These are phyloP conservation scores for Pogostemon cablin DNA, from an alignment of 257 asterid species.

Conservation along the genomic window DNA sequence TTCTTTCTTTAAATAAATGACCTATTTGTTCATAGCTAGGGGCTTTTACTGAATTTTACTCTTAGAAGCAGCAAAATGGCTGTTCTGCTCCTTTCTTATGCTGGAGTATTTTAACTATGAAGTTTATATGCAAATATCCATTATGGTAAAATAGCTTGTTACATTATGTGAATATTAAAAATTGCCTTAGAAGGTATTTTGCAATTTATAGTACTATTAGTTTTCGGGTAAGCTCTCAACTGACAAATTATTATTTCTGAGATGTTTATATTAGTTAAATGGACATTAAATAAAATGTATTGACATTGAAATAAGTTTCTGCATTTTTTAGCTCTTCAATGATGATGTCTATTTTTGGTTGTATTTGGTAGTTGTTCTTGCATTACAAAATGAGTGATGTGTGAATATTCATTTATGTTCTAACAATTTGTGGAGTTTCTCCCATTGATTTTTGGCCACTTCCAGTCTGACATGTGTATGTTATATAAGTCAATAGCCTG, in stretches of 20 bases:
- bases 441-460: not conserved
- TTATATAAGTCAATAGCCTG: not conserved
- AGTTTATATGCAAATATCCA: slow-evolving; percentile 8
- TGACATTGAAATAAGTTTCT: slow-evolving; percentile 4
- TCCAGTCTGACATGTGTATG: not conserved
- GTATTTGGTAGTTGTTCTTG: not conserved
- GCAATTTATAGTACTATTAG: not conserved
- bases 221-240: not conserved
- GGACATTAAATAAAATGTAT: not conserved
- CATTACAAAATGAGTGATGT: slow-evolving; percentile 8
- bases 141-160: slow-evolving; percentile 25
- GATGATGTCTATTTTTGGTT: not conserved
- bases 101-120: slow-evolving; percentile 20
- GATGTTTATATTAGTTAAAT: slow-evolving; percentile 14
- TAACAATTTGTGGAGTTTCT: not conserved
- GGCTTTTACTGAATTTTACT: not conserved
- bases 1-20: not conserved
- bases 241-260: not conserved
- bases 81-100: slow-evolving; percentile 10
- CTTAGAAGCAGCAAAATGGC: slow-evolving; percentile 13
- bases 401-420: not conserved
- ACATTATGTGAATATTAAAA: slow-evolving; percentile 9
- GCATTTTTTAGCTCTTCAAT: not conserved
- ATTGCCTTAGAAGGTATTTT: not conserved
- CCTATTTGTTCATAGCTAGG: slow-evolving; percentile 8